Evolutionary conservation across 306 rosid genomes (phyloP).

Genomic region (Citrullus mucosospermus): DNA sequence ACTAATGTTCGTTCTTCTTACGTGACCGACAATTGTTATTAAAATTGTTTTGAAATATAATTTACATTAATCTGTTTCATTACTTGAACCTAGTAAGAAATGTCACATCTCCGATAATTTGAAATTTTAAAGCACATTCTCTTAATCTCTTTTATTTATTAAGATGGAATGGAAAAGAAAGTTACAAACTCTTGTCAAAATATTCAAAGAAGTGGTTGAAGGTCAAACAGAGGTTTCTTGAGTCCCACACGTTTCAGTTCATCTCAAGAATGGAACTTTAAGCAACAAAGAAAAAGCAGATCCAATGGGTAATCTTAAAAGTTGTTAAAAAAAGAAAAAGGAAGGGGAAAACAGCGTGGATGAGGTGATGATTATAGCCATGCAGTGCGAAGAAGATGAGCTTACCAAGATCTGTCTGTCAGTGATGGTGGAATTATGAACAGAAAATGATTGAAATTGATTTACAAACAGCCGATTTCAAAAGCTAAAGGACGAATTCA

Average conservation of each 20-base stretch:
- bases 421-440: background rate
- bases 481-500: background rate
- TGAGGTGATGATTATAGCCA: background rate
- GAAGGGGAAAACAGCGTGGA: background rate
- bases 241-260: background rate
- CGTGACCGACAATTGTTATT: background rate
- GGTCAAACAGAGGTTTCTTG: background rate
- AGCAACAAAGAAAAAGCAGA: background rate
- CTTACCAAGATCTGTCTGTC: background rate
- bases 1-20: no score
- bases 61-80: no score
- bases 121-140: background rate
- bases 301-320: background rate
- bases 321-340: background rate
- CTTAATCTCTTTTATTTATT: no score
- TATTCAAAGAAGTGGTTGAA: background rate
- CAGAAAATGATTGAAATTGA: background rate
- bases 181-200: background rate
- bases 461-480: background rate
- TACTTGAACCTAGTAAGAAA: background rate
- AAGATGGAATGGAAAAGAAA: slow-evolving; percentile 1
- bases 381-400: background rate
- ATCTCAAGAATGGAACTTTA: background rate
- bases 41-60: background rate
- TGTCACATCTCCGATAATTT: slow-evolving; percentile 1